These are phyloP conservation scores for Dillenia suffruticosa DNA, from an alignment of 164 flowering plant genomes.

Conservation along the genomic window DNA sequence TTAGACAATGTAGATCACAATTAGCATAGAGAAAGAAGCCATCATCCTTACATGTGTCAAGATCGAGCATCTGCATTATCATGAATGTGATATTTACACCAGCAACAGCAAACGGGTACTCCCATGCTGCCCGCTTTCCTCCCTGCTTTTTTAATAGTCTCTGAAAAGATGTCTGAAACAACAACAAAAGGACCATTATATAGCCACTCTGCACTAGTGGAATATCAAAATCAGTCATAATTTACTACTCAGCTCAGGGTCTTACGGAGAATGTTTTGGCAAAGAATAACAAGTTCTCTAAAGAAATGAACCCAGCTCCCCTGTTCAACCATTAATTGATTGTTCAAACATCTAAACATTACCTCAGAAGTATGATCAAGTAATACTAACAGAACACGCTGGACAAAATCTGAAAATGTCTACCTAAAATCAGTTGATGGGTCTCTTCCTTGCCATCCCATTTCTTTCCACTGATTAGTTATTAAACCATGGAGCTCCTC, in stretches of 20 bases:
- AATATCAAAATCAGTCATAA: neutral
- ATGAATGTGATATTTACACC: slow-evolving; percentile 93
- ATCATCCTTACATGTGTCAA: slow-evolving; percentile 52
- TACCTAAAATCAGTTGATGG: slow-evolving; percentile 97
- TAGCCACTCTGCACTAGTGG: no score
- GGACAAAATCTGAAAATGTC: neutral
- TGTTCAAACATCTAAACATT: neutral
- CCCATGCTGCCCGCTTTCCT: slow-evolving; percentile 81
- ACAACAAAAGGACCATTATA: neutral
- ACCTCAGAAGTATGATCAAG: neutral
- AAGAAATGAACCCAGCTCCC: slow-evolving; percentile 92
- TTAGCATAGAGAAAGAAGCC: neutral
- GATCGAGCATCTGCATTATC: slow-evolving; percentile 93
- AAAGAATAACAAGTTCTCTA: slow-evolving; percentile 89
- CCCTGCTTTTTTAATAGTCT: slow-evolving; percentile 63
- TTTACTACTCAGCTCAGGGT: slow-evolving; percentile 5
- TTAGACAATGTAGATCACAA: neutral
- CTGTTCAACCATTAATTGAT: slow-evolving; percentile 26
- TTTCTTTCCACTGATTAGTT: slow-evolving; percentile 92
- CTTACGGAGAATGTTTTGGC: slow-evolving; percentile 87
- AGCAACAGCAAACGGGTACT: slow-evolving; percentile 94
- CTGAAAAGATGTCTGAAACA: slow-evolving; percentile 69
- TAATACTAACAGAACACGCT: neutral
- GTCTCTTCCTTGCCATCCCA: slow-evolving; percentile 99
- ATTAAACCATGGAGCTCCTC: slow-evolving; percentile 64